Conservation (phyloP, 177 flowering plant genomes). For the Vitis hybrid region DNA sequence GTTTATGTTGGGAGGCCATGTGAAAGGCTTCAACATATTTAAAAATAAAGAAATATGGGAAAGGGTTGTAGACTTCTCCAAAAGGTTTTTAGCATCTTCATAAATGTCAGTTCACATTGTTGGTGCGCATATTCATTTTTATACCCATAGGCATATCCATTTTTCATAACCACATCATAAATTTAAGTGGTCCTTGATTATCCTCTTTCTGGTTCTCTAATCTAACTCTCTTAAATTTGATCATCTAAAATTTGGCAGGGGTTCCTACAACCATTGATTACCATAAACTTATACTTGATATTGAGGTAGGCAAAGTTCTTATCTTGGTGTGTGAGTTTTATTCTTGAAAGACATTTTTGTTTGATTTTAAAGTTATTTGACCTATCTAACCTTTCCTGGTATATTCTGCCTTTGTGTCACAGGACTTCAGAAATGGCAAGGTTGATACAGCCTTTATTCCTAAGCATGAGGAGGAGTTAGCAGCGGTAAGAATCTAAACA, state of each 20-base stretch:
- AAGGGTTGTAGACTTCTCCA: too few species aligned
- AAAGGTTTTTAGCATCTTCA: too few species aligned
- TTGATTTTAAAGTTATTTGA: neutral
- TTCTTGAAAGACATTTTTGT: neutral
- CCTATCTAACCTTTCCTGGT: neutral
- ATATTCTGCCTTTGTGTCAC: conserved; percentile 15
- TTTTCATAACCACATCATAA: neutral
- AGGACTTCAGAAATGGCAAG: conserved; percentile 93
- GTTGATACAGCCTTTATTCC: conserved; percentile 97
- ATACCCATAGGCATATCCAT: too few species aligned
- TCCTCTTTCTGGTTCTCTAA: neutral
- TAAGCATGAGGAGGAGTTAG: conserved; percentile 86
- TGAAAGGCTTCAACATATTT: too few species aligned
- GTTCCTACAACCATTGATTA: conserved; percentile 96
- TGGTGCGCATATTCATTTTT: too few species aligned
- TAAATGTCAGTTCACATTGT: too few species aligned
- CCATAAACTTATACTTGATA: conserved; percentile 93
- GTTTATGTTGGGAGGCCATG: too few species aligned
- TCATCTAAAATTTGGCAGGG: conserved; percentile 40
- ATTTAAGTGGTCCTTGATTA: neutral
- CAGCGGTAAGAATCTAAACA: conserved; percentile 49
- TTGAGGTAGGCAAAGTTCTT: conserved; percentile 54
- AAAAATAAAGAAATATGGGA: too few species aligned
- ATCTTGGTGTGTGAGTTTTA: neutral
- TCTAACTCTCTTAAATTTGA: neutral